These are phyloP conservation scores for Eugenia klotzschiana DNA, from an alignment of 441 rosid genomes.

Conservation along the genomic window DNA sequence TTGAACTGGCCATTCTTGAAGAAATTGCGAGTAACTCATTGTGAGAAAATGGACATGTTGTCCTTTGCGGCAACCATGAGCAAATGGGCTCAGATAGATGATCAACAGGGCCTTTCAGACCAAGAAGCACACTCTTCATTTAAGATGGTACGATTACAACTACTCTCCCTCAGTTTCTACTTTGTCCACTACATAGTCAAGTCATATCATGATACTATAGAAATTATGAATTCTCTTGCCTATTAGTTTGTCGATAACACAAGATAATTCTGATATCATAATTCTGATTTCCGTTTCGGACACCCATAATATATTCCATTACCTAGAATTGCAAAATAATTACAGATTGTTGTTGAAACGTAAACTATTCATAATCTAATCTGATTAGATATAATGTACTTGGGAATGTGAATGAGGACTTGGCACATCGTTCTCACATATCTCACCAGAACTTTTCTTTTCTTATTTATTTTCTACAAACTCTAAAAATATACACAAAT, in stretches of 20 bases:
- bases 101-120: neutral
- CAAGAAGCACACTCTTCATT: neutral
- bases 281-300: neutral
- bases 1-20: neutral
- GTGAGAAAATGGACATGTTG: neutral
- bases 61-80: neutral
- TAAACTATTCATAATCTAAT: neutral
- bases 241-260: rapidly evolving
- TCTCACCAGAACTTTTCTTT: neutral
- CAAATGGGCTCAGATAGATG: rapidly evolving
- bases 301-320: neutral
- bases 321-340: neutral
- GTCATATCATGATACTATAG: neutral
- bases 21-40: neutral
- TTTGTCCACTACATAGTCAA: neutral
- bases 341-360: neutral
- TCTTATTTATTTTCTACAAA: neutral
- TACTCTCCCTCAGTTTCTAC: rapidly evolving
- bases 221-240: neutral
- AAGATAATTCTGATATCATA: neutral
- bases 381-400: neutral
- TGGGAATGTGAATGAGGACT: neutral
- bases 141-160: neutral
- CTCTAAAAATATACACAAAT: neutral
- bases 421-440: neutral